Evolutionary conservation across 495 filamentous ascomycete species (phyloP), one percentile per base, ranked within the genome.

Genomic region (Neurospora sp.): DNA sequence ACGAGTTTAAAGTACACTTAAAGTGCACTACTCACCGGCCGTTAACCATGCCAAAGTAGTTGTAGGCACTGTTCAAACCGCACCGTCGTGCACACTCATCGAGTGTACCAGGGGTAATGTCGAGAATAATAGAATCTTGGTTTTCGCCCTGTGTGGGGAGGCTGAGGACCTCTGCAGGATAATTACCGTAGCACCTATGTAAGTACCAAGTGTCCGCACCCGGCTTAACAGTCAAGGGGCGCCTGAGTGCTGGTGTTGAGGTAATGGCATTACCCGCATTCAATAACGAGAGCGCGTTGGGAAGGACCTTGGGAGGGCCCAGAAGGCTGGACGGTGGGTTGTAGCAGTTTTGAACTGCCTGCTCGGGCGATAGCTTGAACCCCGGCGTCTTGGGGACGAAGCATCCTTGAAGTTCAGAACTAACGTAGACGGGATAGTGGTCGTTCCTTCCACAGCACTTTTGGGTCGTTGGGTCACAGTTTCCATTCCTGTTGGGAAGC

Each of bases 361-460:
- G 47, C 1, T 27, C n/a, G 10, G 22, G 22, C 10, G 47, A 59
- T 6, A 3, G 31, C 44, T 74, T 72, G 73, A 70, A 69, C 16
- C 78, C 78, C 2, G 78, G 78, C 14, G 74, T 78, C 31, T 16
- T 27, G 0, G 78, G 78, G 27, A 68, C 70, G 38, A 69, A 76
- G 77, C 78, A 79, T 14, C 78, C 77, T 39, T 74, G 65, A 10
- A 79, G 73, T n/a, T 75, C 73, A 18, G 75, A 71, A 53, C 74
- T 79, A 39, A 76, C 72, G 22, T 74, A 79, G 20, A 79, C 72
- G 27, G 78, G 72, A 42, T 38, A 74, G 39, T 38, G 35, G 10
- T 44, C 14, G 5, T 35, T 12, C 10, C 22, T 39, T 16, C 72
- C 72, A 68, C 72, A 74, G 74, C 74, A 76, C 38, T 40, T 41